Conservation (phyloP, 805 yeast genomes). For the Geotrichum ghanense region DNA sequence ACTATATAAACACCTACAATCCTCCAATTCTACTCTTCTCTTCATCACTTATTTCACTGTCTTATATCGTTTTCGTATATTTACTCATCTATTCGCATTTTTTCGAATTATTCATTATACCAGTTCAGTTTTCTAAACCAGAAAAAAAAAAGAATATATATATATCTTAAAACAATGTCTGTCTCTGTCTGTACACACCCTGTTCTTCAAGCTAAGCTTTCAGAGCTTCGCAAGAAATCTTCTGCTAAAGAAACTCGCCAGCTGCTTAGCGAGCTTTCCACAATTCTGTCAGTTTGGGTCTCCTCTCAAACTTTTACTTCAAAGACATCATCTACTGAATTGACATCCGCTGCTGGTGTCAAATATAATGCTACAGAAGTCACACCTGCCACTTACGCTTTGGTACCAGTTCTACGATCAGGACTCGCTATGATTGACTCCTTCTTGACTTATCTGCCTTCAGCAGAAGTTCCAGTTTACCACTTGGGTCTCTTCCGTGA, state of each 20-base stretch:
- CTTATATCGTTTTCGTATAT: no score
- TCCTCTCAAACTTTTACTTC: constrained; percentile 11
- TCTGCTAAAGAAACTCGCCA: constrained; percentile 14
- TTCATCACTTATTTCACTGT: no score
- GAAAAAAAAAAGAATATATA: no score
- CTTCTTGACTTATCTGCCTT: constrained; percentile 20
- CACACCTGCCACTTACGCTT: constrained; percentile 14
- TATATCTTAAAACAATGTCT: constrained; percentile 2
- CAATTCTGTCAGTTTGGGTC: constrained; percentile 21
- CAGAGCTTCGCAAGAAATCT: constrained; percentile 16
- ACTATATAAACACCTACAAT: no score
- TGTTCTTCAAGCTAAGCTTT: constrained; percentile 16
- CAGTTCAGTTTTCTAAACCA: no score
- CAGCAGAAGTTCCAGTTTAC: constrained; percentile 20
- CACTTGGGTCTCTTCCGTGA: constrained; percentile 26
- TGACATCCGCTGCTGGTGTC: constrained; percentile 8
- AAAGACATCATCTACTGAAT: constrained; percentile 1
- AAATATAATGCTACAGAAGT: constrained; percentile 8
- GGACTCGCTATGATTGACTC: constrained; percentile 24
- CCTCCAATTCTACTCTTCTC: no score
- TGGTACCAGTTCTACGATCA: constrained; percentile 24
- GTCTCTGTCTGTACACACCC: constrained; percentile 19
- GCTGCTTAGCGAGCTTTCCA: constrained; percentile 15
- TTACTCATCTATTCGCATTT: no score
- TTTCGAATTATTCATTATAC: no score